Evolutionary conservation across 768 basidiomycete genomes (phyloP).

Genomic region (Chalciporus sphaerocephalus): DNA sequence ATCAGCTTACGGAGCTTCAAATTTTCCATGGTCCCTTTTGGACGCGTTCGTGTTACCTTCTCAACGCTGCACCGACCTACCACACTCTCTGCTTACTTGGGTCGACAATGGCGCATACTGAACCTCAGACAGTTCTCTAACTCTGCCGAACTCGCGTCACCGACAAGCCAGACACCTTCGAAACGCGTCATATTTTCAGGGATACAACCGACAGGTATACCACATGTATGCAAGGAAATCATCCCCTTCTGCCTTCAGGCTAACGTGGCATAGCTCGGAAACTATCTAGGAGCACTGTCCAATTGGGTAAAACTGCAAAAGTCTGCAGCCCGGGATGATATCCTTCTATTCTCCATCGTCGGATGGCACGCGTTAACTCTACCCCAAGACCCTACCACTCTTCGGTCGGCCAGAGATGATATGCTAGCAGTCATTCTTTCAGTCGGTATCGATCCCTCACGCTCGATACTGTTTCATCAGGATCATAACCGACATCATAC

Average conservation of each 20-base stretch:
- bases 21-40: conserved; percentile 15
- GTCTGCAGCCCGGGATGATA: conserved; percentile 51
- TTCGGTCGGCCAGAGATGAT: conserved; percentile 61
- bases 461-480: conserved; percentile 79
- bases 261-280: conserved; percentile 64
- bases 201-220: conserved; percentile 90
- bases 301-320: conserved; percentile 86
- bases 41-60: conserved; percentile 5
- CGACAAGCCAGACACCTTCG: conserved; percentile 7
- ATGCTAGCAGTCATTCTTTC: conserved; percentile 83
- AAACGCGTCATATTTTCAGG: conserved; percentile 72
- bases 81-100: too few relatives aligned
- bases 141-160: not conserved
- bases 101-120: not conserved
- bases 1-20: conserved; percentile 30
- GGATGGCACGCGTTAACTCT: conserved; percentile 94
- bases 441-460: conserved; percentile 74
- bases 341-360: conserved; percentile 80
- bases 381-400: conserved; percentile 70
- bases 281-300: conserved; percentile 84
- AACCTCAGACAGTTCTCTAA: conserved; percentile 1
- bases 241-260: not conserved
- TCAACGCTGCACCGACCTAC: conserved; percentile 2
- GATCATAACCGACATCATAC: conserved; percentile 83
- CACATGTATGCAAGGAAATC: conserved; percentile 58